Conservation (phyloP, 139 green algal genomes). For the Coelastrella sp. region DNA sequence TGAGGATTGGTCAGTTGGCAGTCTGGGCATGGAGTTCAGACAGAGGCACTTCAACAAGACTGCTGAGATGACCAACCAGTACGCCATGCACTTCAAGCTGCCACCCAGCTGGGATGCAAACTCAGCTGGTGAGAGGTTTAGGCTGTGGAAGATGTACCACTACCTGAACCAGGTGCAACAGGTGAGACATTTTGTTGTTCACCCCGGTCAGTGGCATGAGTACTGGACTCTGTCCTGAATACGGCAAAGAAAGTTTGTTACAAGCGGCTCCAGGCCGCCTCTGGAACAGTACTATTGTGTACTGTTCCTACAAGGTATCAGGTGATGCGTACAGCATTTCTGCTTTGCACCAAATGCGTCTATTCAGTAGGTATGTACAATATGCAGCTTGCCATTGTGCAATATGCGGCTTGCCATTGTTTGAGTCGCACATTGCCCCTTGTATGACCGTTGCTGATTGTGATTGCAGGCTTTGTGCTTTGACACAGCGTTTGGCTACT, state of each 20-base stretch:
- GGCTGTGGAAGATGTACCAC: slow-evolving; percentile 45
- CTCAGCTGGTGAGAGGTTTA: background rate
- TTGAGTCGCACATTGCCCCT: background rate
- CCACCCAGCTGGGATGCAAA: background rate
- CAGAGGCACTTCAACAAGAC: slow-evolving; percentile 53
- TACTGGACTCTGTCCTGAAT: background rate
- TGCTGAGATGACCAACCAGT: slow-evolving; percentile 49
- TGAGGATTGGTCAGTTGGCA: slow-evolving; percentile 39
- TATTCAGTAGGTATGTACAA: too few relatives aligned
- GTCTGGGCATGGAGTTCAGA: slow-evolving; percentile 41
- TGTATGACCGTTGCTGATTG: background rate
- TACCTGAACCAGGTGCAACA: slow-evolving; percentile 53
- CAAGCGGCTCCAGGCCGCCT: too few relatives aligned
- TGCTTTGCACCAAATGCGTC: too few relatives aligned
- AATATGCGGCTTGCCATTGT: too few relatives aligned
- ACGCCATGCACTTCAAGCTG: slow-evolving; percentile 44
- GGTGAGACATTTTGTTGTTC: background rate
- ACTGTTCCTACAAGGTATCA: too few relatives aligned
- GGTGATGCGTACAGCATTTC: too few relatives aligned
- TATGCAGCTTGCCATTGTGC: too few relatives aligned
- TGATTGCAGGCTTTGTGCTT: slow-evolving; percentile 43
- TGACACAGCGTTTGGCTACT: slow-evolving; percentile 49
- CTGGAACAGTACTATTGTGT: too few relatives aligned
- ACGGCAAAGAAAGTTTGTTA: too few relatives aligned
- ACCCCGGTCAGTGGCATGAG: background rate